phyloP scores from a whole-genome alignment of 306 rosid species.

The Pyrus bretschneideri region DNA sequence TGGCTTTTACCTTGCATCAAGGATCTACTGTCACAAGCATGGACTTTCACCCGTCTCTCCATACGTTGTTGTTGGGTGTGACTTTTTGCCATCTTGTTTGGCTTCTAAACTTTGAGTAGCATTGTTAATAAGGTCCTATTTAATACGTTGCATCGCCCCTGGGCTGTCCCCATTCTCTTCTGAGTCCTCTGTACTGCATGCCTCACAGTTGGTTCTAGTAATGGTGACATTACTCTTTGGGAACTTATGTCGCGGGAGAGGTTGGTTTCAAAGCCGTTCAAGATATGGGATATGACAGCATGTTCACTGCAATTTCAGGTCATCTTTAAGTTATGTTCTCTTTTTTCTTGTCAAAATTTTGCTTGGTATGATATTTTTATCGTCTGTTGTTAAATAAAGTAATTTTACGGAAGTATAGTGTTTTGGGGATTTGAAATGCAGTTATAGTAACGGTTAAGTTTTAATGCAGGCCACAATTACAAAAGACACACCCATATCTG shows the following conservation, averaged over 20 bases:
- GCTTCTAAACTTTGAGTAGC: neutral
- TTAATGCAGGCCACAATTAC: constrained; percentile 50
- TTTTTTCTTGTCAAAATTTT: neutral
- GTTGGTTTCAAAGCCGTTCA: constrained; percentile 72
- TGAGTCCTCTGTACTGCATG: constrained; percentile 2
- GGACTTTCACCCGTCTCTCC: constrained; percentile 89
- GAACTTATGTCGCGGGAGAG: constrained; percentile 60
- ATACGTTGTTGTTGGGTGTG: constrained; percentile 69
- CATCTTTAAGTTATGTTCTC: constrained; percentile 1
- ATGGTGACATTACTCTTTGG: constrained; percentile 81
- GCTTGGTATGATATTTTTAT: constrained; percentile 12
- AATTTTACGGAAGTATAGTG: neutral
- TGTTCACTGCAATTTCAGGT: constrained; percentile 74
- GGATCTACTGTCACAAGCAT: constrained; percentile 84
- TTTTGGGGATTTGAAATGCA: constrained; percentile 14
- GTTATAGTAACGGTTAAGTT: constrained; percentile 25
- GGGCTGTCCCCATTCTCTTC: neutral
- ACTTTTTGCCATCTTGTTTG: constrained; percentile 4
- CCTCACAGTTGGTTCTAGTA: constrained; percentile 66
- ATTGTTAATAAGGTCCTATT: neutral
- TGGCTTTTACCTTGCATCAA: constrained; percentile 63
- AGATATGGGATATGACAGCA: constrained; percentile 52
- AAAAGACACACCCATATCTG: constrained; percentile 57
- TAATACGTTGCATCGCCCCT: neutral
- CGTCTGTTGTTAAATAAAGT: neutral